phyloP scores from a whole-genome alignment of 768 basidiomycete species.

The Phlebiopsis gigantea region DNA sequence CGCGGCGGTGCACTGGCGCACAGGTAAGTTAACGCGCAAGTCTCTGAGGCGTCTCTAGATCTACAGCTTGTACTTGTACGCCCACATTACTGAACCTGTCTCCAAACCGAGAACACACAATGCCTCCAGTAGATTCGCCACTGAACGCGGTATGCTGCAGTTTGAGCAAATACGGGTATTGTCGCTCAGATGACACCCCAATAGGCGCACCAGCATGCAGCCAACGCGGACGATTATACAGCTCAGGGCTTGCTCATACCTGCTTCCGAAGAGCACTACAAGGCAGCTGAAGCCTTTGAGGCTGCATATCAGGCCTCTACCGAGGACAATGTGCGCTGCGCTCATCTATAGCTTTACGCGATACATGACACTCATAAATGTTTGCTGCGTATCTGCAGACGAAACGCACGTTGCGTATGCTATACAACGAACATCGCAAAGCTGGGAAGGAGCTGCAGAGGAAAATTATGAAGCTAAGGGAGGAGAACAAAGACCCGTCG shows the following conservation, averaged over 20 bases:
- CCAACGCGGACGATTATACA: slow-evolving; percentile 70
- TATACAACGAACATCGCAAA: slow-evolving; percentile 71
- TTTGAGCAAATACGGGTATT: background rate
- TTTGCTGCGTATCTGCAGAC: slow-evolving; percentile 41
- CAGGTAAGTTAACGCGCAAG: background rate
- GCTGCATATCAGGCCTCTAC: slow-evolving; percentile 68
- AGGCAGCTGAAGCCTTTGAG: slow-evolving; percentile 71
- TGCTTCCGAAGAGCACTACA: slow-evolving; percentile 68
- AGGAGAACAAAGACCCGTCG: slow-evolving; percentile 74
- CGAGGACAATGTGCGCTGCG: slow-evolving; percentile 59
- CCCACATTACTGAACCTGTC: background rate
- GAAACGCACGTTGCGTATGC: slow-evolving; percentile 69
- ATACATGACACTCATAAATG: background rate
- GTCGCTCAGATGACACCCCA: slow-evolving; percentile 8
- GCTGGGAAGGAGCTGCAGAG: slow-evolving; percentile 67
- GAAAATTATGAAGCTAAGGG: slow-evolving; percentile 62
- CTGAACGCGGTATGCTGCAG: slow-evolving; percentile 19
- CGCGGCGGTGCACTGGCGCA: background rate
- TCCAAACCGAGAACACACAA: slow-evolving; percentile 3
- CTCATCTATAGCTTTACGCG: slow-evolving; percentile 5
- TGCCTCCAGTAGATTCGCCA: slow-evolving; percentile 21
- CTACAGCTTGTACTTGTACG: background rate
- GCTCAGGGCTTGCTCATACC: slow-evolving; percentile 64
- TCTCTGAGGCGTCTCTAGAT: background rate
- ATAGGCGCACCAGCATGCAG: slow-evolving; percentile 79